Base-by-base conservation (phyloP, 345 rosid genomes). In the Barbarea vulgaris region DNA sequence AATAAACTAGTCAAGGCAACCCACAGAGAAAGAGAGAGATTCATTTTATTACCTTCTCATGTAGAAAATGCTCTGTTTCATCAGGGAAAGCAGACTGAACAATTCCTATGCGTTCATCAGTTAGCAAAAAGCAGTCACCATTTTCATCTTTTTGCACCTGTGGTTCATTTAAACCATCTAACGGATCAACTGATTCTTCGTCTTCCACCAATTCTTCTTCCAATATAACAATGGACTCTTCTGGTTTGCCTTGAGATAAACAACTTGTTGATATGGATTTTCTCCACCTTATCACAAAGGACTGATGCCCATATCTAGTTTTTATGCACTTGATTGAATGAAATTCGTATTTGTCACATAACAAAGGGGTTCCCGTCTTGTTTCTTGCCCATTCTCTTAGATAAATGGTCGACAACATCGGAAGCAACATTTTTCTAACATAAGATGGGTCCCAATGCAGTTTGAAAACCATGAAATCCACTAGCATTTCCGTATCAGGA, bases 341-440 rank as follows among this genome's bases (percentile, higher is more conserved):
- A 73, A 92, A 92, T 64, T 85, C 90, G 70, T 86, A 92, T 64
- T 89, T 91, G 56, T 81, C 87, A 56, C 77, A 75, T 17, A 95
- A 74, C 82, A 92, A 64, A 14, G 67, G 7, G 28, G 81, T 80
- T n/a, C 46, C 85, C 9, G 77, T 30, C 41, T 41, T 83, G 66
- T 77, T 81, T 41, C 36, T 70, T 31, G 90, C 86, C 77, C 64
- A 77, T 77, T 87, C 91, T 80, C 96, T 84, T 79, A 95, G 78
- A 79, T 86, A 95, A 65, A 87, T 82, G 67, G 97, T 83, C 63
- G 97, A 95, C 72, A 87, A 18, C 99, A 95, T 86, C 7, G 91
- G 91, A 78, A 90, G 76, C 84, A 92, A 81, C 85, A 77, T 85
- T 83, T 85, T 91, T 36, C 97, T 84, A 84, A 87, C 76, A 74